phyloP scores from a whole-genome alignment of 208 protist species.

The Leishmania major region DNA sequence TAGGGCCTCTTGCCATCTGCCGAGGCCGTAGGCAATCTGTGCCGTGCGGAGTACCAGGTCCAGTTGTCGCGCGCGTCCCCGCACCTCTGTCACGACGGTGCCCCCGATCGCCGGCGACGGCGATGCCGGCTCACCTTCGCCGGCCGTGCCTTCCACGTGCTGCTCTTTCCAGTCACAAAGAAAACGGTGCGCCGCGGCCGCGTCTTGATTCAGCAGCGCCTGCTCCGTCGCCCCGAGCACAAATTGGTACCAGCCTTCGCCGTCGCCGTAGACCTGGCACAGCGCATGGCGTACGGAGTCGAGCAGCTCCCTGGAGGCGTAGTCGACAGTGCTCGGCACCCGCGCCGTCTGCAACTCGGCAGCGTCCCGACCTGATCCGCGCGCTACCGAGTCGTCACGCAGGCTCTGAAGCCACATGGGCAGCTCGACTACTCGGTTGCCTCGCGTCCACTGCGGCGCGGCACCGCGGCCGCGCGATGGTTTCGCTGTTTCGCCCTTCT shows the following conservation, averaged over 20 bases:
- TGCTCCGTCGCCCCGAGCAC: conserved; percentile 19
- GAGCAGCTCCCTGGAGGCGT: conserved; percentile 13
- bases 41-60: conserved; percentile 36
- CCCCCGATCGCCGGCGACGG: not conserved
- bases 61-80: not conserved
- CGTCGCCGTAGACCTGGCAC: conserved; percentile 31
- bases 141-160: not conserved
- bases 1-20: conserved; percentile 31
- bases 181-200: conserved; percentile 32
- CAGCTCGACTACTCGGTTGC: not conserved
- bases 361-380: not conserved
- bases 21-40: conserved; percentile 32
- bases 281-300: conserved; percentile 36
- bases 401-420: conserved; percentile 1
- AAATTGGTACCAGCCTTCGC: conserved; percentile 20
- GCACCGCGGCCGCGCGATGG: not conserved
- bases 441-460: not conserved
- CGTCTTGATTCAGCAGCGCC: conserved; percentile 20
- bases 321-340: conserved; percentile 1
- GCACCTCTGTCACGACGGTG: not conserved
- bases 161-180: conserved; percentile 27
- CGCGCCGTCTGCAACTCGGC: not conserved
- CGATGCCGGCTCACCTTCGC: not conserved
- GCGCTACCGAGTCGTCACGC: not conserved
- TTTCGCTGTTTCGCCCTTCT: not conserved